phyloP scores from a whole-genome alignment of 176 grass and related monocot genomes.

The Carex pumila region DNA sequence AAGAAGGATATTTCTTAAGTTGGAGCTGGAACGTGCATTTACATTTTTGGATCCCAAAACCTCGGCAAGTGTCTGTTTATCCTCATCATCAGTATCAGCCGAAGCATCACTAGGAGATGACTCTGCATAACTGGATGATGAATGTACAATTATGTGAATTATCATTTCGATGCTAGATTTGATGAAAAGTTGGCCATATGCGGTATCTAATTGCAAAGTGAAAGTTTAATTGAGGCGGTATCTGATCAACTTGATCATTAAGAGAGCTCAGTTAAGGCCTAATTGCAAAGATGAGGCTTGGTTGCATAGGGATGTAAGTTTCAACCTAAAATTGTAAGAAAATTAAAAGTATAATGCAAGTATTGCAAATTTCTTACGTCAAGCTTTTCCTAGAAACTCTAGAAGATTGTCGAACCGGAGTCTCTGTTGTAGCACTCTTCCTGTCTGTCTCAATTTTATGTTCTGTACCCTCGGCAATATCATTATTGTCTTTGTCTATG shows the following conservation, averaged over 20 bases:
- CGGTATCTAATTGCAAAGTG: not conserved
- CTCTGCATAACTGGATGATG: constrained; percentile 51
- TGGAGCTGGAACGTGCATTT: constrained; percentile 8
- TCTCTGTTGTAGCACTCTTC: constrained; percentile 24
- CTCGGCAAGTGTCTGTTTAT: constrained; percentile 22
- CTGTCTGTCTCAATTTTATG: constrained; percentile 23
- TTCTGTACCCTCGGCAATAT: constrained; percentile 36
- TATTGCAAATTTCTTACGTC: constrained; percentile 29
- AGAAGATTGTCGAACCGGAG: constrained; percentile 64
- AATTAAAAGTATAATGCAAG: not conserved
- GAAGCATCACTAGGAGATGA: constrained; percentile 50
- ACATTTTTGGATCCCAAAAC: constrained; percentile 29
- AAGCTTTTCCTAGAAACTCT: constrained; percentile 55
- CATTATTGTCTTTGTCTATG: constrained; percentile 28
- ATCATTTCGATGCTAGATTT: not conserved
- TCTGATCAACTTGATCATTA: constrained; percentile 4
- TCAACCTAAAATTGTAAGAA: not conserved
- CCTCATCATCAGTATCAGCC: constrained; percentile 34
- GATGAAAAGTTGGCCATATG: not conserved
- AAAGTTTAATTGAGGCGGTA: not conserved
- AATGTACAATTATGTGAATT: constrained; percentile 7
- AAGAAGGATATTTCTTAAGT: constrained; percentile 23
- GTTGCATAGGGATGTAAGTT: not conserved
- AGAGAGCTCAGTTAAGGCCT: not conserved
- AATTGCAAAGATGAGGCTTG: not conserved